Evolutionary conservation across 2,329 filamentous ascomycete genomes (phyloP).

Genomic region (Leptographium galeiforme): DNA sequence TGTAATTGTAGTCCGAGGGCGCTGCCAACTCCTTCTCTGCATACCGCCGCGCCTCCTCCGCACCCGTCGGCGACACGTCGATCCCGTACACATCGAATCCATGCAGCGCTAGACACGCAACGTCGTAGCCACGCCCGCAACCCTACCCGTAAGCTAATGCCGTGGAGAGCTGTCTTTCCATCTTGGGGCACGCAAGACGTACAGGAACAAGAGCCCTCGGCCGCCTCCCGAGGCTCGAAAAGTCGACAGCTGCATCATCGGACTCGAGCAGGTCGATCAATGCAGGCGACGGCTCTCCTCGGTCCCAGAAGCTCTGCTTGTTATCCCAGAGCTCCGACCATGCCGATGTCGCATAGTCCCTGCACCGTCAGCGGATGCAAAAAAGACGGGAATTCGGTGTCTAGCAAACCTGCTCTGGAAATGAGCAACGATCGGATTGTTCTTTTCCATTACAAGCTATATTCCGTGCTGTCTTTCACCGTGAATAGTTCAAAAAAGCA

Average conservation of each 20-base stretch:
- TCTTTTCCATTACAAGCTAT: not conserved
- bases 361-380: not conserved
- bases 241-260: not conserved
- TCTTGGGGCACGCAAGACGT: not conserved
- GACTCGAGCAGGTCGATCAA: slow-evolving; percentile 1
- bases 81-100: slow-evolving; percentile 50
- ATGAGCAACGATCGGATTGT: not conserved
- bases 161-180: not conserved
- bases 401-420: not conserved
- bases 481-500: no score
- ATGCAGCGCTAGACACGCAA: slow-evolving; percentile 44
- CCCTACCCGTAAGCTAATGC: slow-evolving; percentile 20
- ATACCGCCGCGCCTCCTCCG: slow-evolving; percentile 11
- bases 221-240: not conserved
- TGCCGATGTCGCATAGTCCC: not conserved
- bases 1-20: slow-evolving; percentile 5
- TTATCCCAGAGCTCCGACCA: not conserved
- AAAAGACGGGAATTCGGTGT: no score
- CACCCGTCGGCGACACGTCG: slow-evolving; percentile 30
- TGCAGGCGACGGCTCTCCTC: not conserved
- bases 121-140: slow-evolving; percentile 52
- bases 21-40: slow-evolving; percentile 3
- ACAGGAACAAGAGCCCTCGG: not conserved
- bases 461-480: no score
- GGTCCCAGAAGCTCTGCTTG: not conserved